Evolutionary conservation across 2,329 filamentous ascomycete genomes (phyloP).

Genomic region (Fragosphaeria purpurea): DNA sequence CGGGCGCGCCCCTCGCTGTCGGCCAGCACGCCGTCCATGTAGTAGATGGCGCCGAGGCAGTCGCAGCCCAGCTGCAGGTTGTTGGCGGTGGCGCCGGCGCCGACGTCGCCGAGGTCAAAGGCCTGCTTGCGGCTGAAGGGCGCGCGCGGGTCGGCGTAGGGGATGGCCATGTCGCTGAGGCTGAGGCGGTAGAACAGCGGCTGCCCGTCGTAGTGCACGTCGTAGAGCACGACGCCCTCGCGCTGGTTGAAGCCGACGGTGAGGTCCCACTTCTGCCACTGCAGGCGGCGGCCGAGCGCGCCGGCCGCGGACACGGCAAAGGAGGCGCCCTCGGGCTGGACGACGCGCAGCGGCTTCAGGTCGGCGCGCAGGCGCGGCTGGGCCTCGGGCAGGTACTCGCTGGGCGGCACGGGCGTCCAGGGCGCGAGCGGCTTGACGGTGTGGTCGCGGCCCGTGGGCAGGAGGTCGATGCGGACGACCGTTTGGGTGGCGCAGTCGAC

Average conservation of each 20-base stretch:
- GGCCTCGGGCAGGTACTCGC: slow-evolving; percentile 28
- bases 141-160: slow-evolving; percentile 53
- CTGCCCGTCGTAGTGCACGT: slow-evolving; percentile 56
- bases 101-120: slow-evolving; percentile 63
- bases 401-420: slow-evolving; percentile 30
- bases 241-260: slow-evolving; percentile 59
- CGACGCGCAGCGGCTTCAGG: slow-evolving; percentile 42
- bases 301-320: slow-evolving; percentile 35
- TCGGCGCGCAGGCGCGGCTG: slow-evolving; percentile 28
- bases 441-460: slow-evolving; percentile 42
- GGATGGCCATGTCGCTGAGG: slow-evolving; percentile 59
- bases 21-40: slow-evolving; percentile 47
- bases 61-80: slow-evolving; percentile 61
- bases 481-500: slow-evolving; percentile 39
- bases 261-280: slow-evolving; percentile 62
- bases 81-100: slow-evolving; percentile 57
- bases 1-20: slow-evolving; percentile 41
- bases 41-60: slow-evolving; percentile 56
- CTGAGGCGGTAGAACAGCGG: slow-evolving; percentile 57
- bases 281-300: slow-evolving; percentile 29
- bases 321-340: slow-evolving; percentile 14
- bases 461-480: slow-evolving; percentile 29
- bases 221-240: slow-evolving; percentile 61
- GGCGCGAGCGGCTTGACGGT: slow-evolving; percentile 22
- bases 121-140: slow-evolving; percentile 63